phyloP scores from a whole-genome alignment of 2,329 filamentous ascomycete genomes.

The Hymenoscyphus fraxineus region DNA sequence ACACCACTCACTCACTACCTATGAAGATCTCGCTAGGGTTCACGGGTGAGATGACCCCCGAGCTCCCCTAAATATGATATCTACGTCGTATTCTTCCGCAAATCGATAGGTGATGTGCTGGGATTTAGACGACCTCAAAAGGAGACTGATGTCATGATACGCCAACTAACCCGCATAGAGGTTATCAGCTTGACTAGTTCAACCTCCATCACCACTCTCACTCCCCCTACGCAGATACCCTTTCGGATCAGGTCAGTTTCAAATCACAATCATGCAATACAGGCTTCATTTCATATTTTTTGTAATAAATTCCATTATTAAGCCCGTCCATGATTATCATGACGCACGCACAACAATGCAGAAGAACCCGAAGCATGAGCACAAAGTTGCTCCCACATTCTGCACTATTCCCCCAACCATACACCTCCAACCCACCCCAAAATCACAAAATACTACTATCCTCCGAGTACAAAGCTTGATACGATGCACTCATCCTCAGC shows the following conservation, averaged over 20 bases:
- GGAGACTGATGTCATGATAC: too few species aligned
- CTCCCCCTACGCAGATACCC: too few species aligned
- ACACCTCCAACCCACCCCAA: neutral
- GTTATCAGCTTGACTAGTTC: too few species aligned
- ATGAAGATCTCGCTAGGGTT: too few species aligned
- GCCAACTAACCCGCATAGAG: too few species aligned
- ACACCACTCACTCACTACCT: too few species aligned
- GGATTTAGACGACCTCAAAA: too few species aligned
- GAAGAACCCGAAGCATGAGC: conserved; percentile 25
- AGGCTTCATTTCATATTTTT: neutral
- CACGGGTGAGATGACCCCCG: too few species aligned
- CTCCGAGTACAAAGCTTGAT: neutral
- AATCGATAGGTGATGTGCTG: too few species aligned
- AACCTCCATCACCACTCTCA: too few species aligned
- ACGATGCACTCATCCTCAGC: neutral
- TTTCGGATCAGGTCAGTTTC: neutral
- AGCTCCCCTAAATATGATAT: too few species aligned
- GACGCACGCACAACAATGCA: conserved; percentile 22
- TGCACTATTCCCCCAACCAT: conserved; percentile 10
- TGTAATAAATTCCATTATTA: conserved; percentile 33
- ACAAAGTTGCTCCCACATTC: conserved; percentile 10
- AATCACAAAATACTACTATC: neutral
- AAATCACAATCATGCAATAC: neutral
- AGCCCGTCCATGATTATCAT: conserved; percentile 29
- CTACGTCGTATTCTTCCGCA: too few species aligned